Evolutionary conservation across 495 filamentous ascomycete genomes (phyloP).

Genomic region (Aspergillus baeticus): DNA sequence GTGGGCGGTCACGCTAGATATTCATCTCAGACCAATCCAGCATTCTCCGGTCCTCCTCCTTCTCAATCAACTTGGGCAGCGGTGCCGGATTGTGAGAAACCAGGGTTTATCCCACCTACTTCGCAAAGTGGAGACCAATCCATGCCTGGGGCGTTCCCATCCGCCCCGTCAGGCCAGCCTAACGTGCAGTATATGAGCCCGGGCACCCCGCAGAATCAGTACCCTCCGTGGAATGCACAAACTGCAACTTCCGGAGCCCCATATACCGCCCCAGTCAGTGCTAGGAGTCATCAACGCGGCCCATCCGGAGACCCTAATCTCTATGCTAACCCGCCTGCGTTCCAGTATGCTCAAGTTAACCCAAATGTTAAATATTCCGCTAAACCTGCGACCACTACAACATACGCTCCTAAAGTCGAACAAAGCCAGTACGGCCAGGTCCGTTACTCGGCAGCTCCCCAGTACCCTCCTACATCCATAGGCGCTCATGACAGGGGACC

Average conservation of each 20-base stretch:
- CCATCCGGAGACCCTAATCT: slow-evolving; percentile 26
- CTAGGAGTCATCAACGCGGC: slow-evolving; percentile 26
- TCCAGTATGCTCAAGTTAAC: slow-evolving; percentile 45
- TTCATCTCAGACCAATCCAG: slow-evolving; percentile 27
- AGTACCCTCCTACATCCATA: slow-evolving; percentile 17
- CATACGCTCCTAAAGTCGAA: slow-evolving; percentile 19
- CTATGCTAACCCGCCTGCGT: slow-evolving; percentile 36
- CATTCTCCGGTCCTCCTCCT: slow-evolving; percentile 19
- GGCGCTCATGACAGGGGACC: slow-evolving; percentile 24
- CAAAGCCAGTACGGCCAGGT: slow-evolving; percentile 19
- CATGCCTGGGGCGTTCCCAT: slow-evolving; percentile 45
- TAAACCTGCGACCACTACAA: slow-evolving; percentile 22
- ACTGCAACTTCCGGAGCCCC: slow-evolving; percentile 9
- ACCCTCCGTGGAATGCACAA: slow-evolving; percentile 25
- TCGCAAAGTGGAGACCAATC: slow-evolving; percentile 27
- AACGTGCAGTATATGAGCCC: slow-evolving; percentile 27
- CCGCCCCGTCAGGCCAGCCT: slow-evolving; percentile 19
- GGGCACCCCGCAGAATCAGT: slow-evolving; percentile 17
- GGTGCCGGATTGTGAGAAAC: slow-evolving; percentile 40
- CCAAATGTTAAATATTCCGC: slow-evolving; percentile 40
- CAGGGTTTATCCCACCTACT: slow-evolving; percentile 40
- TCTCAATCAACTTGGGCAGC: slow-evolving; percentile 35
- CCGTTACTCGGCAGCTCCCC: slow-evolving; percentile 16
- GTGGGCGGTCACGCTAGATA: slow-evolving; percentile 45
- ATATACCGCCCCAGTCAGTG: slow-evolving; percentile 9